Base-by-base conservation (phyloP, 768 basidiomycete genomes). In the Termitomyces eurrhizus region DNA sequence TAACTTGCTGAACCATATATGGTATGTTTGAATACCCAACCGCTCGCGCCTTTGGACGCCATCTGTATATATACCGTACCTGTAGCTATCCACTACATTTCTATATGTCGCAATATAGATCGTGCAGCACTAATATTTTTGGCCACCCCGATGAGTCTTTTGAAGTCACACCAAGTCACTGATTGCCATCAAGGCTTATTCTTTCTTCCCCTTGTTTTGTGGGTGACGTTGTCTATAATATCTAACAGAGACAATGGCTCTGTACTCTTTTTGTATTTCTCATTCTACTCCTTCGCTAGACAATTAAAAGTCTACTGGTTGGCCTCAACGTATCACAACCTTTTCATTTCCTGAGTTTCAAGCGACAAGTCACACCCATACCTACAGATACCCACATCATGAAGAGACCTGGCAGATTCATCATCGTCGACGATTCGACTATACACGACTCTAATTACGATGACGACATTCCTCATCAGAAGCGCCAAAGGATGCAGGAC, bases 371-470 rank as follows among this genome's bases (percentile, higher is more conserved):
- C 29, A 59, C 33, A 41, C 24, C 42, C 26, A 49, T 64, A 60
- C n/a, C n/a, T 7, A 24, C 32, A 18, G 36, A 57, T 48, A 48
- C 35, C 53, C 12, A 63, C 41, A 7, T 58, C 29, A 61, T 56
- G 60, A 56, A 32, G 42, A 66, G 58, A 62, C 24, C 64, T 33
- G 57, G 67, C 35, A 66, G 70, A 56, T 75, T 72, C 55, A 72
- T 75, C 44, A 74, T 74, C 57, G 65, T 73, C 37, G 72, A 75
- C 49, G 66, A 64, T 24, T 65, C 56, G 55, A 76, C 75, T 1
- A 72, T 76, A 41, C 68, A 67, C 7, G 73, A 74, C 59, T 66
- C 70, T 11, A 64, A 70, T 36, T 72, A 74, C 24, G 66, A 69
- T 49, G 67, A 69, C 24, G 73, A 73, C 35, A 44, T 61, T 35